Percentiles rank a stretch among this genome's conserved stretches.
Conservation (phyloP, 768 basidiomycete species). For the Boletus vinaceobasis region DNA sequence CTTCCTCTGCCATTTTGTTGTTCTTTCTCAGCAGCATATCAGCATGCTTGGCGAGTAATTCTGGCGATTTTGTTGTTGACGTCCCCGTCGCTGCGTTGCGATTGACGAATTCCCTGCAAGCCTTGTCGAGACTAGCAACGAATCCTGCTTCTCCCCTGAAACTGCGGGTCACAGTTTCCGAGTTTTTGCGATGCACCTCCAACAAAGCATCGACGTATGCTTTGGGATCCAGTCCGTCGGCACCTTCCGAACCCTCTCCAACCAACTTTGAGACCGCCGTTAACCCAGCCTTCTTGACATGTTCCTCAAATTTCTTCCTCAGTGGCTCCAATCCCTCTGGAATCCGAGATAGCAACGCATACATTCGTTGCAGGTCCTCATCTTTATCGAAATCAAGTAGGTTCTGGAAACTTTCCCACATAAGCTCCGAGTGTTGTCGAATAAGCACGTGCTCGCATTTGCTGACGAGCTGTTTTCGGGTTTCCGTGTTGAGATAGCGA, state of each 20-base stretch:
- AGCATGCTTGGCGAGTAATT: conserved; percentile 87
- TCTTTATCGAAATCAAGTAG: conserved; percentile 92
- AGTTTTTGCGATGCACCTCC: conserved; percentile 89
- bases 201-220: conserved; percentile 91
- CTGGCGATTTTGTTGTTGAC: conserved; percentile 85
- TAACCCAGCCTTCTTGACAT: conserved; percentile 89
- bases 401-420: conserved; percentile 92
- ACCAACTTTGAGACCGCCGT: conserved; percentile 73
- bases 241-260: conserved; percentile 49
- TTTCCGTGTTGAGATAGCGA: conserved; percentile 85
- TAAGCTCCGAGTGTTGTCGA: conserved; percentile 72
- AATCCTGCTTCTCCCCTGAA: conserved; percentile 94
- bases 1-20: conserved; percentile 93
- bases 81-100: conserved; percentile 84
- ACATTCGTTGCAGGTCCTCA: conserved; percentile 94
- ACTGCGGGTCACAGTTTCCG: conserved; percentile 80
- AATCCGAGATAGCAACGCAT: conserved; percentile 86
- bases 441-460: conserved; percentile 94
- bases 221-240: conserved; percentile 80
- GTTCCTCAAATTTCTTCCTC: conserved; percentile 89
- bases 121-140: conserved; percentile 89
- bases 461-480: conserved; percentile 73
- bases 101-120: conserved; percentile 94
- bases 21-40: conserved; percentile 89
- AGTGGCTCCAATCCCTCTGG: conserved; percentile 87